Percentiles rank a stretch among this genome's conserved stretches.
These are phyloP conservation scores for Apiospora sp. DNA, from an alignment of 2,329 filamentous ascomycete species.

Conservation along the genomic window DNA sequence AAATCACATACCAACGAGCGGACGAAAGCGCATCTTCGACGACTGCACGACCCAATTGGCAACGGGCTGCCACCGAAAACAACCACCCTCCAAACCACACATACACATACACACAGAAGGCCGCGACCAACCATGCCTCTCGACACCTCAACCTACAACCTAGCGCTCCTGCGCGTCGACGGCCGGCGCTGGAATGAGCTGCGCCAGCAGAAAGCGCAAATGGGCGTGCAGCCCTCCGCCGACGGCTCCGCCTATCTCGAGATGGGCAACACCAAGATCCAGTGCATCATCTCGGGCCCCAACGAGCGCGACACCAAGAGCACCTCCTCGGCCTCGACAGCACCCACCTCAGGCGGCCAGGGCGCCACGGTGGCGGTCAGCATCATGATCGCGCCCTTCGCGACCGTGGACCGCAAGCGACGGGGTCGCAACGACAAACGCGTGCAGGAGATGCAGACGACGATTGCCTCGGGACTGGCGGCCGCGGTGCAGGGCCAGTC, in stretches of 20 bases:
- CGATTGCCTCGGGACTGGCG: conserved; percentile 79
- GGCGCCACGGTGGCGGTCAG: conserved; percentile 77
- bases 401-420: conserved; percentile 83
- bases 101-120: too few relatives aligned
- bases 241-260: conserved; percentile 94
- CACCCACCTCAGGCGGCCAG: conserved; percentile 46
- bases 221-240: conserved; percentile 89
- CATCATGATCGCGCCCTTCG: conserved; percentile 87
- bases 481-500: conserved; percentile 84
- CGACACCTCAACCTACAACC: conserved; percentile 89
- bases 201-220: conserved; percentile 85
- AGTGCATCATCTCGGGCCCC: conserved; percentile 90
- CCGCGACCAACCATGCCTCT: conserved; percentile 74
- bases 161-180: conserved; percentile 84
- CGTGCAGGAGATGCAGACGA: conserved; percentile 79
- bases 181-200: conserved; percentile 97
- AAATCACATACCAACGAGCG: background rate
- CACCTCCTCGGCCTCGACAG: conserved; percentile 41
- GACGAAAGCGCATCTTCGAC: background rate
- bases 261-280: conserved; percentile 97
- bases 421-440: conserved; percentile 81
- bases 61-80: background rate
- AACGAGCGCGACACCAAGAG: conserved; percentile 70
- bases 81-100: background rate
- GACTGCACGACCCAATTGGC: background rate